Percentiles rank a stretch among this genome's conserved stretches.
Conservation (phyloP, 2,329 filamentous ascomycete species). For the Fusarium verrucosum region DNA sequence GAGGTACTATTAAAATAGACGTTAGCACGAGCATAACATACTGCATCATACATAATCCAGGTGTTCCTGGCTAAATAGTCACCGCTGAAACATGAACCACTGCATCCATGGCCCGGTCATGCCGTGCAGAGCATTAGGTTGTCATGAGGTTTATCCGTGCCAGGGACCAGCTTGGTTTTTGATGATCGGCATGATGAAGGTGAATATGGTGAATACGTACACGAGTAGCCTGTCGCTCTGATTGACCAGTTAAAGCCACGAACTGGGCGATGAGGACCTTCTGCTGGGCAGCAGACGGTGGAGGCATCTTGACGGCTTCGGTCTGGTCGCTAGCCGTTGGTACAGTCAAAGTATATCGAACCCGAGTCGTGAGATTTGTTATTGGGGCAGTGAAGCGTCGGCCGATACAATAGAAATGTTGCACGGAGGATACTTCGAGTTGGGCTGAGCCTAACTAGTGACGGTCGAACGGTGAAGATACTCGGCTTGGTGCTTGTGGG, state of each 20-base stretch:
- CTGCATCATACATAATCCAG: slow-evolving; percentile 19
- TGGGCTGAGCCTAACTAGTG: slow-evolving; percentile 1
- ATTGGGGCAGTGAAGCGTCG: background rate
- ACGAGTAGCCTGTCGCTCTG: slow-evolving; percentile 55
- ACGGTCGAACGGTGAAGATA: slow-evolving; percentile 1
- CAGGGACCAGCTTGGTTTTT: slow-evolving; percentile 8
- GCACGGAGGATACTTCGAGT: background rate
- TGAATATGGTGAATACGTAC: slow-evolving; percentile 49
- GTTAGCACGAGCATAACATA: slow-evolving; percentile 39
- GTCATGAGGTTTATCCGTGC: slow-evolving; percentile 11
- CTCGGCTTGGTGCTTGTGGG: background rate
- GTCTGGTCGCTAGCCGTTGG: background rate
- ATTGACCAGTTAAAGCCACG: slow-evolving; percentile 54
- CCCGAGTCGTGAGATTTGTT: background rate
- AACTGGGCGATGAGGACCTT: slow-evolving; percentile 56
- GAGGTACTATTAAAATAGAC: slow-evolving; percentile 53
- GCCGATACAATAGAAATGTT: slow-evolving; percentile 1
- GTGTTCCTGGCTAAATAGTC: slow-evolving; percentile 28
- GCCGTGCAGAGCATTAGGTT: slow-evolving; percentile 20
- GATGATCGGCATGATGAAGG: background rate
- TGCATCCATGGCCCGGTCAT: slow-evolving; percentile 4
- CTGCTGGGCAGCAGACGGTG: slow-evolving; percentile 51
- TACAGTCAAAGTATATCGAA: background rate
- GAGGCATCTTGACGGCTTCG: slow-evolving; percentile 47
- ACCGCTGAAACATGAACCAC: slow-evolving; percentile 32